These are phyloP conservation scores for Hortiboletus campestris DNA, from an alignment of 768 basidiomycete species.

Conservation along the genomic window DNA sequence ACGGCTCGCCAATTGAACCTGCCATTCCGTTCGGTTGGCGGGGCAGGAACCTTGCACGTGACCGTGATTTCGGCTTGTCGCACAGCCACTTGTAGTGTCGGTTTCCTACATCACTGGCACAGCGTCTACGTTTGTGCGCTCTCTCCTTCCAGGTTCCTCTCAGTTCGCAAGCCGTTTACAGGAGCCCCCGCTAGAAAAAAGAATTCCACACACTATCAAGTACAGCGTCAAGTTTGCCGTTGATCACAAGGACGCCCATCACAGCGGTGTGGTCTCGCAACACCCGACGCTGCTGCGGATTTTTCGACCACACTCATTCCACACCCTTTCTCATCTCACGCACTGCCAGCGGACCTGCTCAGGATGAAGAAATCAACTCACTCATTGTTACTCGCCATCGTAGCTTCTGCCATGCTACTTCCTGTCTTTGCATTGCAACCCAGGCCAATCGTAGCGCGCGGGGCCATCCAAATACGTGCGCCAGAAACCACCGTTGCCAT, in stretches of 20 bases:
- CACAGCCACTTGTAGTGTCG: constrained; percentile 19
- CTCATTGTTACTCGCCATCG: constrained; percentile 28
- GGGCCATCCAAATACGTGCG: constrained; percentile 17
- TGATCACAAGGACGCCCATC: constrained; percentile 1
- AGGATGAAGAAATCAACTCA: constrained; percentile 24
- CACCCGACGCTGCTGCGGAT: constrained; percentile 20
- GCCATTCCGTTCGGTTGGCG: not conserved
- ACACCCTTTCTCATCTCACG: constrained; percentile 2
- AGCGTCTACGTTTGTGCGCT: constrained; percentile 7
- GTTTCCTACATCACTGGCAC: constrained; percentile 19
- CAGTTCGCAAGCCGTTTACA: constrained; percentile 1
- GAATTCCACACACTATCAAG: not conserved
- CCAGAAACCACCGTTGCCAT: not conserved
- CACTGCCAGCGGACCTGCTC: constrained; percentile 10
- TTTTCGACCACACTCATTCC: constrained; percentile 26
- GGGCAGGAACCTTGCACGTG: constrained; percentile 17
- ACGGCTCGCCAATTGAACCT: no score
- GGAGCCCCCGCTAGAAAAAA: not conserved
- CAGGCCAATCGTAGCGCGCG: constrained; percentile 14
- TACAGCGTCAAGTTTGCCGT: constrained; percentile 1
- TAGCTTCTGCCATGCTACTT: constrained; percentile 27
- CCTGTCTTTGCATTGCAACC: constrained; percentile 24
- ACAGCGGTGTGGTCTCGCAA: constrained; percentile 11
- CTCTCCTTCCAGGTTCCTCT: constrained; percentile 1
- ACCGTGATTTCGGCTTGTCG: constrained; percentile 2